Conservation (phyloP, 2,329 filamentous ascomycete species). For the Paraphoma chrysanthemicola region DNA sequence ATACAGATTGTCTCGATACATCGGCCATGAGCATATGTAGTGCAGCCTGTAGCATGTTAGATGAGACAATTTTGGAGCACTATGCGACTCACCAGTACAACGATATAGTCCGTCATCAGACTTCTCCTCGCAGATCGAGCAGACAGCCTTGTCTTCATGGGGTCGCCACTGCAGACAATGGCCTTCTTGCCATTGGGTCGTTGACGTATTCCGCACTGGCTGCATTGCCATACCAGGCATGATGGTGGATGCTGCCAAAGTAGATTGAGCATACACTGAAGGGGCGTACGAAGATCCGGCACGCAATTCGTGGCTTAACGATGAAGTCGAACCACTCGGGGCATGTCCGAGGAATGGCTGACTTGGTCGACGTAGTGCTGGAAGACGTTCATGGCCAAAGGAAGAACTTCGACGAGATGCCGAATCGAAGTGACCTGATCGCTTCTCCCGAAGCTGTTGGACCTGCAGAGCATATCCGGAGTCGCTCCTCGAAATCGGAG, state of each 20-base stretch:
- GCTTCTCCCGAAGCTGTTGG: constrained; percentile 85
- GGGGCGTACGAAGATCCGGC: constrained; percentile 71
- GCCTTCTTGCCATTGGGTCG: constrained; percentile 82
- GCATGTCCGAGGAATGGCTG: constrained; percentile 73
- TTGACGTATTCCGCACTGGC: constrained; percentile 79
- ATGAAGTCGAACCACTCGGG: constrained; percentile 72
- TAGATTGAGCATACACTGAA: constrained; percentile 86
- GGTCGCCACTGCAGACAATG: constrained; percentile 76
- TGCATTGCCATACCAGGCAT: constrained; percentile 86
- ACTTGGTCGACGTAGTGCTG: constrained; percentile 67
- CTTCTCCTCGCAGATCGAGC: constrained; percentile 78
- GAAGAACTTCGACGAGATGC: constrained; percentile 8
- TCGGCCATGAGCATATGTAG: constrained; percentile 61
- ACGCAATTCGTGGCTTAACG: constrained; percentile 57
- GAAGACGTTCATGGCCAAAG: constrained; percentile 78
- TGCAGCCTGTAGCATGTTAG: constrained; percentile 59
- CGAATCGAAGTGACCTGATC: constrained; percentile 85
- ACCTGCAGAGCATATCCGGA: constrained; percentile 85
- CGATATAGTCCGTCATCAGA: constrained; percentile 77
- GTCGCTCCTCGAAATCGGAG: constrained; percentile 86
- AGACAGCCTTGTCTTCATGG: constrained; percentile 67
- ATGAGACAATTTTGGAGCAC: constrained; percentile 7
- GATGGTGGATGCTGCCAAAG: constrained; percentile 81
- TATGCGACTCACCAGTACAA: constrained; percentile 61
- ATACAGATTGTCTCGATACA: constrained; percentile 67